These are phyloP conservation scores for Geotrichum bryndzae DNA, from an alignment of 1,139 yeast species.

Conservation along the genomic window DNA sequence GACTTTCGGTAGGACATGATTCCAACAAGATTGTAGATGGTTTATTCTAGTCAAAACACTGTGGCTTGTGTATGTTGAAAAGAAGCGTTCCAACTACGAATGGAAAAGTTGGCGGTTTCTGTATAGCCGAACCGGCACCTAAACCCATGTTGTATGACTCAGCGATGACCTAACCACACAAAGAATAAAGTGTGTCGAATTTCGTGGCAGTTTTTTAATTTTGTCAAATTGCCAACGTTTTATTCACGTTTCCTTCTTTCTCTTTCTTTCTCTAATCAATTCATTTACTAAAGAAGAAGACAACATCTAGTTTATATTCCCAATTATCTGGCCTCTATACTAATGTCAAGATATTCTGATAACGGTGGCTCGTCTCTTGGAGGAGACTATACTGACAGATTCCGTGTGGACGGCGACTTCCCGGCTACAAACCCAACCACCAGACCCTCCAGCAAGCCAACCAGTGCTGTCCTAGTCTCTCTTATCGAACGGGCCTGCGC, in stretches of 20 bases:
- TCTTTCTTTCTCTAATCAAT: neutral
- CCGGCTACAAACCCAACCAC: constrained; percentile 19
- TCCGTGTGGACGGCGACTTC: constrained; percentile 33
- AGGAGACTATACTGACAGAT: constrained; percentile 36
- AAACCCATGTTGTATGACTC: neutral
- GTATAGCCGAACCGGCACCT: neutral
- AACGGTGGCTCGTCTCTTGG: constrained; percentile 16
- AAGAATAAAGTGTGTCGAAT: neutral
- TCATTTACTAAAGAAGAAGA: neutral
- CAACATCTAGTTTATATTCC: neutral
- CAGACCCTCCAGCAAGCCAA: constrained; percentile 19
- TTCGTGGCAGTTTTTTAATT: constrained; percentile 1
- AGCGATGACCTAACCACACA: neutral
- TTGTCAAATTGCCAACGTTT: neutral
- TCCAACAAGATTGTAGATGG: neutral
- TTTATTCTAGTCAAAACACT: neutral
- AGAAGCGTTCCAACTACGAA: neutral
- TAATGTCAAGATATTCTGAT: constrained; percentile 18
- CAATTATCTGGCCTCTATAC: neutral
- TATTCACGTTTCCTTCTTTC: neutral
- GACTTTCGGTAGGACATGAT: neutral
- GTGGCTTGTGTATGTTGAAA: neutral
- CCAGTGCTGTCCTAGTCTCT: constrained; percentile 23
- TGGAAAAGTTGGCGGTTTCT: neutral
- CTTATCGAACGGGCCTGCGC: constrained; percentile 74